Percentiles rank a stretch among this genome's conserved stretches.
Conservation (phyloP, 306 rosid species). For the Senna siamea region DNA sequence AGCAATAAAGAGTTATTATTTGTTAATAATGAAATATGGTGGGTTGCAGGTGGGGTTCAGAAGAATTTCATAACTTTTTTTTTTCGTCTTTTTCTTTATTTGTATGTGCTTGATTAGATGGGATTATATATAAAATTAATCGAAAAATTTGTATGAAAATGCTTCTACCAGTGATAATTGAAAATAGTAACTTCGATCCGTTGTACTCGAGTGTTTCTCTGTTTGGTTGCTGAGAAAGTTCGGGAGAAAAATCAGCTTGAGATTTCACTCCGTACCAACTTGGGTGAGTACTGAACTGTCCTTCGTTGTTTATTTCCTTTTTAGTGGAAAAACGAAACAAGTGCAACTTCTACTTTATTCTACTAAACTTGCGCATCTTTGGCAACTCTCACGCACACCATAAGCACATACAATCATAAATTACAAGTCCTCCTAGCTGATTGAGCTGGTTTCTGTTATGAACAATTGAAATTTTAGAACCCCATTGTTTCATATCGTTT, state of each 20-base stretch:
- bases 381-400: too few relatives aligned
- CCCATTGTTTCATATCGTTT: neutral
- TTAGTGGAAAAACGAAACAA: conserved; percentile 16
- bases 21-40: too few relatives aligned
- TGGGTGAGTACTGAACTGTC: conserved; percentile 41
- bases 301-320: conserved; percentile 5
- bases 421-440: neutral
- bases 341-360: conserved; percentile 5
- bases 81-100: neutral
- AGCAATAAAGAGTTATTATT: neutral
- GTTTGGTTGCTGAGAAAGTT: conserved; percentile 32
- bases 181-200: conserved; percentile 6
- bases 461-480: neutral
- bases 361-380: neutral
- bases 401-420: too few relatives aligned
- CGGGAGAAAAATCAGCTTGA: neutral
- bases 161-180: neutral
- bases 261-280: conserved; percentile 4
- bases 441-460: neutral
- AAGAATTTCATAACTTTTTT: neutral
- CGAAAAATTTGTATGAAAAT: neutral
- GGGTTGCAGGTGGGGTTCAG: neutral
- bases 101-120: neutral
- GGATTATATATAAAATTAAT: neutral
- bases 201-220: conserved; percentile 7